These are phyloP conservation scores for Xylaria grammica DNA, from an alignment of 495 filamentous ascomycete genomes.

Conservation along the genomic window DNA sequence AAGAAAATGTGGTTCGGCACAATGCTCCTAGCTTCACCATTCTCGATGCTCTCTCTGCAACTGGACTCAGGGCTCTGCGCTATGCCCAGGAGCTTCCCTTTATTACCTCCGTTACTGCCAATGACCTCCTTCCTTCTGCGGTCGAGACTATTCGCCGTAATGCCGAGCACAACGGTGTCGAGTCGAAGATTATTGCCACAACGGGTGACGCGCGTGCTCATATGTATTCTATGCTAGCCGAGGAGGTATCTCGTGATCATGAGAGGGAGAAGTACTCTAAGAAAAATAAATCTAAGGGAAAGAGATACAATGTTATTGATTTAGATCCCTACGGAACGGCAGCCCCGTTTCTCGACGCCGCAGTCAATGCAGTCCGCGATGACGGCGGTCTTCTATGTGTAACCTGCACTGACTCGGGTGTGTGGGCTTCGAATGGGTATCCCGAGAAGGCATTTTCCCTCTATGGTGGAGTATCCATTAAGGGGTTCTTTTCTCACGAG, in stretches of 20 bases:
- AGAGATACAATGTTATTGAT: slow-evolving; percentile 90
- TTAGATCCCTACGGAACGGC: slow-evolving; percentile 96
- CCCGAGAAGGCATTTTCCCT: slow-evolving; percentile 89
- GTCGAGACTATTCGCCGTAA: slow-evolving; percentile 82
- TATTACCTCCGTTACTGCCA: slow-evolving; percentile 80
- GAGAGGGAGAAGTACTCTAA: slow-evolving; percentile 35
- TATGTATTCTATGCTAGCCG: slow-evolving; percentile 74
- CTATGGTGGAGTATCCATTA: slow-evolving; percentile 87
- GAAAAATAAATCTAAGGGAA: slow-evolving; percentile 33
- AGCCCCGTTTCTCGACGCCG: slow-evolving; percentile 86
- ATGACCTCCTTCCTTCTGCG: slow-evolving; percentile 81
- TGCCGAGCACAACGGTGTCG: slow-evolving; percentile 77
- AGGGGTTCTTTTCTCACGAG: slow-evolving; percentile 85
- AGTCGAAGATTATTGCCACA: slow-evolving; percentile 71
- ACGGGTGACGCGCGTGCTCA: slow-evolving; percentile 83
- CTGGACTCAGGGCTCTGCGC: slow-evolving; percentile 87
- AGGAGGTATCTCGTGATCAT: slow-evolving; percentile 36
- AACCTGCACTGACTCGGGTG: slow-evolving; percentile 93
- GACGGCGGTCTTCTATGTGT: slow-evolving; percentile 89
- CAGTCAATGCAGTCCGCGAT: slow-evolving; percentile 80
- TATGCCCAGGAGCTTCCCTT: slow-evolving; percentile 91
- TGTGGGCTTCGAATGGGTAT: slow-evolving; percentile 92
- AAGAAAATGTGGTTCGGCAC: slow-evolving; percentile 25
- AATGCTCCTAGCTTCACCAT: slow-evolving; percentile 66
- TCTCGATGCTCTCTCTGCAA: slow-evolving; percentile 93